phyloP scores from a whole-genome alignment of 306 rosid species.

The Parietaria judaica region DNA sequence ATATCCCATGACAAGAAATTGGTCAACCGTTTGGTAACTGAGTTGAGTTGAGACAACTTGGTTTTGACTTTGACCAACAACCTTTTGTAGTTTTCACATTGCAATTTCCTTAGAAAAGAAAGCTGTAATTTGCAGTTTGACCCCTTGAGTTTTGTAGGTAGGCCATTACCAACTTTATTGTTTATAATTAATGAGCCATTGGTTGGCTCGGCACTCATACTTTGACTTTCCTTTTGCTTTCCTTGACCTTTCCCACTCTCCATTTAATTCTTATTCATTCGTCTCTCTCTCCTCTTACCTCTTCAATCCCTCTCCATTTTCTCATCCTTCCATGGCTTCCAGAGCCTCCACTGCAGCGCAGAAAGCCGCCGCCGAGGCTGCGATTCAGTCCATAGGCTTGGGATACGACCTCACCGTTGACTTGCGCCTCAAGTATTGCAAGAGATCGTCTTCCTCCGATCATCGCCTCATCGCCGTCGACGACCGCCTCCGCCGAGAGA shows the following conservation, averaged over 20 bases:
- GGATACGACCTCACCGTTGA: slow-evolving; percentile 64
- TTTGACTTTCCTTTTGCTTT: slow-evolving; percentile 1
- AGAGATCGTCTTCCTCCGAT: slow-evolving; percentile 22
- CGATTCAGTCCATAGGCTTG: slow-evolving; percentile 40
- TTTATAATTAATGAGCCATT: too few relatives aligned
- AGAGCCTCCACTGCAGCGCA: slow-evolving; percentile 23
- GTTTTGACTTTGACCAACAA: neutral
- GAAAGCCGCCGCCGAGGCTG: slow-evolving; percentile 37
- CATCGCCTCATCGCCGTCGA: slow-evolving; percentile 42
- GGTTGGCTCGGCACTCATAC: neutral
- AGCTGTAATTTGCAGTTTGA: too few relatives aligned
- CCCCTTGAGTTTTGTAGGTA: too few relatives aligned
- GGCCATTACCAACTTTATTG: too few relatives aligned
- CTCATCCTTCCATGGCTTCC: slow-evolving; percentile 10
- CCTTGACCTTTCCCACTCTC: neutral
- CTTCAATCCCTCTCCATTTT: neutral
- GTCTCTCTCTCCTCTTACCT: neutral
- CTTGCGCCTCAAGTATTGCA: slow-evolving; percentile 57
- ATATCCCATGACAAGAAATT: neutral
- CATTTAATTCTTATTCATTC: neutral
- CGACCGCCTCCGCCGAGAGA: slow-evolving; percentile 26
- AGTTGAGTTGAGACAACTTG: neutral
- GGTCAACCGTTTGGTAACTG: neutral
- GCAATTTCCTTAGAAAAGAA: too few relatives aligned
- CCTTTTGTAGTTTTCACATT: neutral